Conservation (phyloP, 805 yeast species). For the Candida awuae region DNA sequence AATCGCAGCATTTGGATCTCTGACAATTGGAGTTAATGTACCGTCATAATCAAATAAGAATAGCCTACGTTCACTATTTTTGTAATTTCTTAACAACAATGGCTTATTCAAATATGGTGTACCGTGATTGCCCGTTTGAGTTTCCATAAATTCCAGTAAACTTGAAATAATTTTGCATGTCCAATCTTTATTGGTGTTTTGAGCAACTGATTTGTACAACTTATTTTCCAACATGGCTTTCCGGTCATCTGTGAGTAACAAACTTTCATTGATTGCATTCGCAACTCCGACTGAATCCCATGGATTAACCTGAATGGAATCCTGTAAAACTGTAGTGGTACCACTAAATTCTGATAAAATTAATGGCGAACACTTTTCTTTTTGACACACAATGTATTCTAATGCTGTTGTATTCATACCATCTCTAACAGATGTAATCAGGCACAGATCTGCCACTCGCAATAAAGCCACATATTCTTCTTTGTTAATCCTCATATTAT, state of each 20-base stretch:
- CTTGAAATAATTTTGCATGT: constrained; percentile 51
- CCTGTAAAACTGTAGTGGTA: constrained; percentile 59
- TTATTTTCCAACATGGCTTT: constrained; percentile 41
- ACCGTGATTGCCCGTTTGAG: constrained; percentile 39
- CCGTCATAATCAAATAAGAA: constrained; percentile 97
- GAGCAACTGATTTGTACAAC: constrained; percentile 55
- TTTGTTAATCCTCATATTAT: constrained; percentile 78
- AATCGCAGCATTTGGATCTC: constrained; percentile 96
- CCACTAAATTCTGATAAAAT: constrained; percentile 93
- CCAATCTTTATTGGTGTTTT: constrained; percentile 78
- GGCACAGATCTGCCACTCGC: constrained; percentile 82
- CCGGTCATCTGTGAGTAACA: constrained; percentile 43
- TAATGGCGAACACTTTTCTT: constrained; percentile 64
- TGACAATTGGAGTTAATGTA: constrained; percentile 91
- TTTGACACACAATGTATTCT: constrained; percentile 85
- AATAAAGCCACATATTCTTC: constrained; percentile 85
- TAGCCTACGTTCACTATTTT: constrained; percentile 55
- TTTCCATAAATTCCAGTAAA: constrained; percentile 23
- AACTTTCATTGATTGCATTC: constrained; percentile 63
- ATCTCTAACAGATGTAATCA: constrained; percentile 86
- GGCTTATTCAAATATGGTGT: constrained; percentile 82
- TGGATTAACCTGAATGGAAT: constrained; percentile 83
- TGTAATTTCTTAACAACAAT: constrained; percentile 49
- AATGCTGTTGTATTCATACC: constrained; percentile 95
- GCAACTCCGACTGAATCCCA: constrained; percentile 97